phyloP scores from a whole-genome alignment of 2,329 filamentous ascomycete species.

The Fusarium buharicum region DNA sequence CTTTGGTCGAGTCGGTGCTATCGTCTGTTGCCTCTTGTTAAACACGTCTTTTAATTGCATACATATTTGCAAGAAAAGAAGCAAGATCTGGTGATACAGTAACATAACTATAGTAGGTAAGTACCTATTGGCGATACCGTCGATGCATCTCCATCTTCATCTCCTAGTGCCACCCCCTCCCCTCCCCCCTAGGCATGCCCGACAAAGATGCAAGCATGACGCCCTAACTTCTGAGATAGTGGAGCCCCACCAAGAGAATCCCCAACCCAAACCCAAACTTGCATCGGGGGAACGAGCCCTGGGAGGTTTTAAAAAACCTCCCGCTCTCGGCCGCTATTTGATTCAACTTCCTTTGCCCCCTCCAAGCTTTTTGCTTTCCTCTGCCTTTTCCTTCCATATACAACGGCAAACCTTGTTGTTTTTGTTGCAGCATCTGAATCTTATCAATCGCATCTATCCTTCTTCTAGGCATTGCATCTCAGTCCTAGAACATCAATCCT shows the following conservation, averaged over 20 bases:
- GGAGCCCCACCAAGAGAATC: conserved; percentile 28
- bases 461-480: background rate
- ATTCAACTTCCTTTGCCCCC: conserved; percentile 31
- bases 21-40: too few species aligned
- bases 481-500: background rate
- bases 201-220: conserved; percentile 7
- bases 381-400: conserved; percentile 14
- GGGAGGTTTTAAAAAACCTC: conserved; percentile 41
- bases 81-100: background rate
- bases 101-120: too few species aligned
- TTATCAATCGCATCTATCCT: conserved; percentile 40
- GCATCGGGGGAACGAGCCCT: too few species aligned
- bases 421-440: conserved; percentile 2
- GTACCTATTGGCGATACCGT: too few species aligned
- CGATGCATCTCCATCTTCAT: background rate
- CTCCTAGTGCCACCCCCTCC: conserved; percentile 21
- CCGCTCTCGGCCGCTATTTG: conserved; percentile 40
- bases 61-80: background rate
- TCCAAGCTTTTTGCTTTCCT: conserved; percentile 29
- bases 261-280: conserved; percentile 33
- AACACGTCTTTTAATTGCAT: too few species aligned
- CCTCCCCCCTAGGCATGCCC: conserved; percentile 4
- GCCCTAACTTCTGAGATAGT: background rate
- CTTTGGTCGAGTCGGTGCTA: too few species aligned
- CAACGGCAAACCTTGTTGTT: conserved; percentile 2